Percentiles rank a stretch among this genome's conserved stretches.
These are phyloP conservation scores for Mortierella sp. DNA, from an alignment of 371 early-diverging fungal species.

Conservation along the genomic window DNA sequence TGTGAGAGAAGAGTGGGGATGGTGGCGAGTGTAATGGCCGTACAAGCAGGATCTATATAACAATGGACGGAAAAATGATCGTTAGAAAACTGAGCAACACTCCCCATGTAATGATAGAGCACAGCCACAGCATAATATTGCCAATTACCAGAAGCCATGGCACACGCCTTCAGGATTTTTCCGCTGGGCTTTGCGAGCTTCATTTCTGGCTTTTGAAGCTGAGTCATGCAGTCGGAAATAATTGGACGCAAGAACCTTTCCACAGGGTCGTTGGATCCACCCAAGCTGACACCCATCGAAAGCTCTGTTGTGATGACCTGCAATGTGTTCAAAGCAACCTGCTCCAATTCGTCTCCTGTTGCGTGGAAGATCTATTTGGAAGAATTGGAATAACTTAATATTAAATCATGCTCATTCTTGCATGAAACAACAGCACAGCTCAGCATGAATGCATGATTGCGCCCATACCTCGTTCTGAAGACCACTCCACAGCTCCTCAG, in stretches of 20 bases:
- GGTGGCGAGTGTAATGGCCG: constrained; percentile 65
- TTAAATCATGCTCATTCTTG: constrained; percentile 6
- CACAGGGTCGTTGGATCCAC: constrained; percentile 66
- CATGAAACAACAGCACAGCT: background rate
- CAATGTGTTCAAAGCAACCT: constrained; percentile 69
- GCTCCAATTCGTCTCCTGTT: constrained; percentile 75
- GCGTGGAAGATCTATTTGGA: constrained; percentile 71
- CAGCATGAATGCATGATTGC: background rate
- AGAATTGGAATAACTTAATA: background rate
- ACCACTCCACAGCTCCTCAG: constrained; percentile 76
- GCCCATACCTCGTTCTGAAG: constrained; percentile 75
- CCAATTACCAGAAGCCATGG: constrained; percentile 72
- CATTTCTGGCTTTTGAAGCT: constrained; percentile 79
- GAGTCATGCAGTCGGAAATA: constrained; percentile 74
- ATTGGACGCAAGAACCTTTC: constrained; percentile 75
- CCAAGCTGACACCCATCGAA: constrained; percentile 61
- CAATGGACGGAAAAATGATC: background rate
- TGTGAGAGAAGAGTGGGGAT: constrained; percentile 71
- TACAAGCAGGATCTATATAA: constrained; percentile 72
- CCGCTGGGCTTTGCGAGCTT: constrained; percentile 81
- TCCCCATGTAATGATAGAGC: background rate
- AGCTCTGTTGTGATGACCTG: constrained; percentile 72
- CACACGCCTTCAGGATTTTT: constrained; percentile 73
- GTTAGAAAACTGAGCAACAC: background rate
- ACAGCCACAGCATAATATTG: background rate